Conservation (phyloP, 441 rosid genomes). For the Populus hybrid region DNA sequence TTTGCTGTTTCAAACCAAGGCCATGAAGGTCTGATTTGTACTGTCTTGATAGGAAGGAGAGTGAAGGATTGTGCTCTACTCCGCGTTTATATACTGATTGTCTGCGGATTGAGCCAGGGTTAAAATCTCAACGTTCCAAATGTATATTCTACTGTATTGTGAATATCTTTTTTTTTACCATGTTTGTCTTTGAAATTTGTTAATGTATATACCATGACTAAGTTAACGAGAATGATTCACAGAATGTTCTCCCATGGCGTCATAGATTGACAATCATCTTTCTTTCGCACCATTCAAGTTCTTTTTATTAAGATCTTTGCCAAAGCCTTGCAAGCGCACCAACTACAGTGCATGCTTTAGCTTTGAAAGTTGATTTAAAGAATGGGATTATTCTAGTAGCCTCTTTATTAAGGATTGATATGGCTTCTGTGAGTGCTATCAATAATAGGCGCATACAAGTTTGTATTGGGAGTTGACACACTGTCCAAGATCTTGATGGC, state of each 20-base stretch:
- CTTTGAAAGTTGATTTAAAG: neutral
- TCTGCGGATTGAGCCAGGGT: neutral
- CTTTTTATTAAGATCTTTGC: neutral
- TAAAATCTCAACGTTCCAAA: neutral
- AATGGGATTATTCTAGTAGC: neutral
- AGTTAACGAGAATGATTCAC: neutral
- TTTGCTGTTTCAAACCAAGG: neutral
- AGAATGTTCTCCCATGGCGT: neutral
- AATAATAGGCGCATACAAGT: neutral
- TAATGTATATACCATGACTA: neutral
- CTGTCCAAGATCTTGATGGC: neutral
- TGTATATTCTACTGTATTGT: constrained; percentile 8
- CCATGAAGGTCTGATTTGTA: neutral
- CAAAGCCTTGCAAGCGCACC: neutral
- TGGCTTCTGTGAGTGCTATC: neutral
- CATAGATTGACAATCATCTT: neutral
- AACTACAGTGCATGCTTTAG: neutral
- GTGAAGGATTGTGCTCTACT: neutral
- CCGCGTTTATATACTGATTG: neutral
- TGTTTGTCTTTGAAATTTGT: neutral
- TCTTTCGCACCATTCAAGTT: neutral
- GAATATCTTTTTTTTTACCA: neutral
- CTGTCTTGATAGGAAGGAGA: neutral
- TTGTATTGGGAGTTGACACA: neutral
- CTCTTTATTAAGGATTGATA: neutral